Conservation (phyloP, 257 asterid genomes). For the Gentiana macrophylla region DNA sequence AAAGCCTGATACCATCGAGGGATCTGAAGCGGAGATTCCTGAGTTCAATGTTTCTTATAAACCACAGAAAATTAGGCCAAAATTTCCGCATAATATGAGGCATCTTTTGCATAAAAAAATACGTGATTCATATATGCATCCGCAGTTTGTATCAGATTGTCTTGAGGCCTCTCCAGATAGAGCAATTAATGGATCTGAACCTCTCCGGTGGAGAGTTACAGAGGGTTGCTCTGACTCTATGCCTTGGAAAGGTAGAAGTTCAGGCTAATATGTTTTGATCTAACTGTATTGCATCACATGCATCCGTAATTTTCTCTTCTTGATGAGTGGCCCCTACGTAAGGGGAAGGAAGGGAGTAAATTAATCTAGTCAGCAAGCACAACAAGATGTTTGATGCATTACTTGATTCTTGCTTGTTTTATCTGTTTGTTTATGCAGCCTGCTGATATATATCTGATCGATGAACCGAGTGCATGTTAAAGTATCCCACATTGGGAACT, state of each 20-base stretch:
- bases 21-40: constrained; percentile 71
- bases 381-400: neutral
- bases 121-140: constrained; percentile 83
- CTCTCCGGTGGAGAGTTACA: constrained; percentile 99
- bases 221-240: constrained; percentile 83
- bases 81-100: constrained; percentile 58
- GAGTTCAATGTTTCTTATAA: constrained; percentile 95
- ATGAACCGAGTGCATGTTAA: constrained; percentile 37
- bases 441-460: constrained; percentile 90
- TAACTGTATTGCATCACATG: neutral
- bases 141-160: constrained; percentile 91
- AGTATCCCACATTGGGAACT: no score
- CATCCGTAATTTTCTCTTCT: no score
- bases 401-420: neutral
- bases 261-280: neutral
- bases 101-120: constrained; percentile 67
- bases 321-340: no score
- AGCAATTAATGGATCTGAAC: constrained; percentile 95
- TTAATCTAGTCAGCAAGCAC: no score
- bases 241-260: constrained; percentile 85
- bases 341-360: no score
- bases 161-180: constrained; percentile 96
- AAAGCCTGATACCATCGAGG: constrained; percentile 77
- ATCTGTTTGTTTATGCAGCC: constrained; percentile 47
- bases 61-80: constrained; percentile 96